Evolutionary conservation across 345 rosid genomes (phyloP).

Genomic region (Ceriops decandra): DNA sequence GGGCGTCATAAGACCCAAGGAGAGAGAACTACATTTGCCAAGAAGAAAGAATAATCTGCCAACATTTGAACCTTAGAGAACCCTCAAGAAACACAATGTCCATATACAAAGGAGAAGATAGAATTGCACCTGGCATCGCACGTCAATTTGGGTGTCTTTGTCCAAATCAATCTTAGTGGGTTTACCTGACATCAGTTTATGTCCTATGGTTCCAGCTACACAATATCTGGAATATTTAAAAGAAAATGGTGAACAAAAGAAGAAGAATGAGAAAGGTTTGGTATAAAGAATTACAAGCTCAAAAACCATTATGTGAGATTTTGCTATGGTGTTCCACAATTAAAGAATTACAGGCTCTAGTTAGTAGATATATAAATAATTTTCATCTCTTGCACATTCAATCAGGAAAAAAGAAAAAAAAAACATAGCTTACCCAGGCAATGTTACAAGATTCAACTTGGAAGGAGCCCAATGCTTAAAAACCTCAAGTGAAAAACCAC

Average conservation of each 20-base stretch:
- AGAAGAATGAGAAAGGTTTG: not conserved
- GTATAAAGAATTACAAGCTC: not conserved
- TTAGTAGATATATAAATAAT: not conserved
- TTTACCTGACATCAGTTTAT: slow-evolving; percentile 82
- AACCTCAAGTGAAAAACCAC: slow-evolving; percentile 92
- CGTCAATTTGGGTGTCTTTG: slow-evolving; percentile 76
- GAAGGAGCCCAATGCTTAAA: slow-evolving; percentile 96
- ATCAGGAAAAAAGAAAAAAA: not conserved
- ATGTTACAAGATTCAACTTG: slow-evolving; percentile 67
- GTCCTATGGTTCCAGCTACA: slow-evolving; percentile 92
- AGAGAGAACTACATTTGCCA: too few species aligned
- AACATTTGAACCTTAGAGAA: too few species aligned
- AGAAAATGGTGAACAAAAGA: not conserved
- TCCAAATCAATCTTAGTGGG: slow-evolving; percentile 77
- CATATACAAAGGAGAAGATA: slow-evolving; percentile 5
- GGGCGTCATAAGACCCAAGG: too few species aligned
- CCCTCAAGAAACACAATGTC: not conserved
- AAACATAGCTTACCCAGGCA: slow-evolving; percentile 70
- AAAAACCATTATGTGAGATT: not conserved
- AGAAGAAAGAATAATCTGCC: too few species aligned
- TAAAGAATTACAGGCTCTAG: not conserved
- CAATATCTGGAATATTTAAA: slow-evolving; percentile 50
- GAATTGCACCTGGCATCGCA: slow-evolving; percentile 77
- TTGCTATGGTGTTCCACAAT: not conserved
- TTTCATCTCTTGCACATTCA: not conserved